phyloP scores from a whole-genome alignment of 2,329 filamentous ascomycete genomes.

The Aspergillus transmontanensis region DNA sequence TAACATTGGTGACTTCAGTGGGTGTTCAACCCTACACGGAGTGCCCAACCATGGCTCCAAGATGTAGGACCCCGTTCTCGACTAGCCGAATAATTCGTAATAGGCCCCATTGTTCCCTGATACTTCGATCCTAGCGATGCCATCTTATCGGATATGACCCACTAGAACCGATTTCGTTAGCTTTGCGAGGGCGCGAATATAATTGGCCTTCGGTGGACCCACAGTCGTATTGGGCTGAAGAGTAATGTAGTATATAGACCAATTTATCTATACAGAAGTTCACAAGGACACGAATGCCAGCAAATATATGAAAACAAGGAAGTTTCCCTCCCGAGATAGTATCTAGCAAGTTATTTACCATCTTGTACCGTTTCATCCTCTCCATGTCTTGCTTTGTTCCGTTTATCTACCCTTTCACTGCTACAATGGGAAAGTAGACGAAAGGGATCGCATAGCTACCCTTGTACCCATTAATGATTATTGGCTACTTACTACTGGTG shows the following conservation, averaged over 20 bases:
- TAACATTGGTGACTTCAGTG: neutral
- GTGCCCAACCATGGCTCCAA: neutral
- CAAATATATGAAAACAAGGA: too few species aligned
- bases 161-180: neutral
- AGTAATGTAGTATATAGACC: too few species aligned
- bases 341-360: neutral
- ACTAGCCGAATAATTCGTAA: neutral
- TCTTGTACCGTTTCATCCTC: neutral
- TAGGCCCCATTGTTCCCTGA: neutral
- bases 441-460: constrained; percentile 33
- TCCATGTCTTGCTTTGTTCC: too few species aligned
- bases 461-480: too few species aligned
- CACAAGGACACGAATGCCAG: too few species aligned
- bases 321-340: neutral
- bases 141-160: neutral
- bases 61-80: neutral
- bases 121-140: neutral
- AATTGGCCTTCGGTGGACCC: too few species aligned
- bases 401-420: neutral
- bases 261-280: too few species aligned
- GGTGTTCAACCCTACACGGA: neutral
- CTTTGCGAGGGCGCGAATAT: neutral
- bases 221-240: too few species aligned
- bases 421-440: constrained; percentile 24
- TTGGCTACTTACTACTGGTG: too few species aligned